These are phyloP conservation scores for Phytopythium ostracodes DNA, from an alignment of 352 stramenopile species.

Conservation along the genomic window DNA sequence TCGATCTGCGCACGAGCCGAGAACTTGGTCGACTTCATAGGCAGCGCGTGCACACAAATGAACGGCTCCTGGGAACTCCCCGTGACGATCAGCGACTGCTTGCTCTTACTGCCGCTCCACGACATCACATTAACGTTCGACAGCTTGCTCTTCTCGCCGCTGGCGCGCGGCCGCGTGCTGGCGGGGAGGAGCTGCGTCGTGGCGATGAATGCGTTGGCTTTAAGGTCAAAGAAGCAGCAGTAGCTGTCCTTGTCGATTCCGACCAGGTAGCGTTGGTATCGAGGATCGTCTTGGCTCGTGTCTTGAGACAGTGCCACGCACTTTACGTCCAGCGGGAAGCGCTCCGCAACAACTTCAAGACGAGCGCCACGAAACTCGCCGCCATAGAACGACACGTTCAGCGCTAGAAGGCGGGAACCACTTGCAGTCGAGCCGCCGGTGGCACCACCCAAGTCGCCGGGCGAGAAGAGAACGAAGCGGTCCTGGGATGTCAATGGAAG, in stretches of 20 bases:
- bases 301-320: conserved; percentile 16
- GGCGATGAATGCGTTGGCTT: conserved; percentile 17
- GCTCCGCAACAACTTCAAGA: conserved; percentile 12
- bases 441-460: not conserved
- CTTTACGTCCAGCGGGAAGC: conserved; percentile 22
- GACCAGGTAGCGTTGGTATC: conserved; percentile 22
- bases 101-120: conserved; percentile 17
- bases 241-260: conserved; percentile 35
- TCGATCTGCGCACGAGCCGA: conserved; percentile 27
- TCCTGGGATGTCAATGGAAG: not conserved
- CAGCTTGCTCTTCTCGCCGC: not conserved
- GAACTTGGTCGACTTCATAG: conserved; percentile 27
- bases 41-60: conserved; percentile 42
- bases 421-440: too few relatives aligned
- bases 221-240: conserved; percentile 42
- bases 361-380: not conserved
- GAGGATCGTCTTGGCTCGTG: conserved; percentile 1
- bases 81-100: conserved; percentile 23
- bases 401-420: conserved; percentile 9
- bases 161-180: not conserved
- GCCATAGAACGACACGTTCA: conserved; percentile 6
- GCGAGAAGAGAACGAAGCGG: not conserved
- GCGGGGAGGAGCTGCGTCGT: conserved; percentile 31
- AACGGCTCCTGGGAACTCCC: conserved; percentile 16
- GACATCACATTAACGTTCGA: conserved; percentile 19